Conservation (phyloP, 1,284 basidiomycete genomes). For the Microbotryum violaceum region DNA sequence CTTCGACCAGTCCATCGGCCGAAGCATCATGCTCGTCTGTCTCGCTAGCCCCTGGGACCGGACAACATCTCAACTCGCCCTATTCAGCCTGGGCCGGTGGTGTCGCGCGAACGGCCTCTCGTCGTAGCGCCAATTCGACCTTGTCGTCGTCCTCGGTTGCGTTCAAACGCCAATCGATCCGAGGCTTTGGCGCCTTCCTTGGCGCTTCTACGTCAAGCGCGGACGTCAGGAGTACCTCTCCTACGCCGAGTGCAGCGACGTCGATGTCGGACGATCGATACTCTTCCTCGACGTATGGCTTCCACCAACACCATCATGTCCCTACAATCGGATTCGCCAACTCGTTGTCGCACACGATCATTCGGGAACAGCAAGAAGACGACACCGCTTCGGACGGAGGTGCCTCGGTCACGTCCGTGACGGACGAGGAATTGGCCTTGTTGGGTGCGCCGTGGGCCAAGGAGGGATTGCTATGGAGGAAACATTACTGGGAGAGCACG, state of each 20-base stretch:
- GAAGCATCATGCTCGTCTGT: slow-evolving; percentile 6
- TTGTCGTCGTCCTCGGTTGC: background rate
- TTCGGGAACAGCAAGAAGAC: slow-evolving; percentile 86
- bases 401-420: slow-evolving; percentile 58
- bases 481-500: slow-evolving; percentile 82
- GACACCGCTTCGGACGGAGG: slow-evolving; percentile 17
- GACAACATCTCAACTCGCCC: slow-evolving; percentile 14
- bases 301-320: slow-evolving; percentile 14
- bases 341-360: slow-evolving; percentile 91
- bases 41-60: slow-evolving; percentile 9
- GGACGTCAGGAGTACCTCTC: slow-evolving; percentile 48
- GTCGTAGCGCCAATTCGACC: slow-evolving; percentile 22
- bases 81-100: slow-evolving; percentile 29
- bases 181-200: slow-evolving; percentile 34
- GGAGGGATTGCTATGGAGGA: slow-evolving; percentile 87
- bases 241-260: slow-evolving; percentile 77
- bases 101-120: slow-evolving; percentile 26
- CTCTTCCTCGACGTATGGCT: no score
- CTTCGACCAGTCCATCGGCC: slow-evolving; percentile 1
- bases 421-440: slow-evolving; percentile 87
- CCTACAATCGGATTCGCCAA: slow-evolving; percentile 69
- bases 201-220: slow-evolving; percentile 21
- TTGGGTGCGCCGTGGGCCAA: slow-evolving; percentile 97
- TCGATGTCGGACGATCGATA: slow-evolving; percentile 60
- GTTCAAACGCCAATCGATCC: slow-evolving; percentile 34